These are phyloP conservation scores for Neonectria sp. DNA, from an alignment of 2,329 filamentous ascomycete genomes.

Conservation along the genomic window DNA sequence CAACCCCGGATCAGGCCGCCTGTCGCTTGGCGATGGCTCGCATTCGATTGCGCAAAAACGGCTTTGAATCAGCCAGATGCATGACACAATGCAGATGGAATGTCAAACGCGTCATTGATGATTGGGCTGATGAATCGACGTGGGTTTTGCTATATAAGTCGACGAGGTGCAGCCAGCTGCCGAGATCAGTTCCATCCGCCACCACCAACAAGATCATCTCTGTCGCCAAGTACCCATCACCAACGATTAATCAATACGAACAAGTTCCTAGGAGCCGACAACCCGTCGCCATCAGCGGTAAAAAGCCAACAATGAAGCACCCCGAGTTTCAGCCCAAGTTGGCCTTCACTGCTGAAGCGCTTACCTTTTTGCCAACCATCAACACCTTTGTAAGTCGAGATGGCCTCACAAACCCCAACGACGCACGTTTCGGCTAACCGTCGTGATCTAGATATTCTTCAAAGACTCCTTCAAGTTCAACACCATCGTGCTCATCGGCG, in stretches of 20 bases:
- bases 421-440: not conserved
- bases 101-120: not conserved
- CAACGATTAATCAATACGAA: not conserved
- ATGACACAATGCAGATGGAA: not conserved
- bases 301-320: constrained; percentile 25
- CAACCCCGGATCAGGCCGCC: not conserved
- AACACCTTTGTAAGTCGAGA: constrained; percentile 40
- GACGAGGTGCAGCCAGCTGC: not conserved
- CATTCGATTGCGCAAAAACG: constrained; percentile 1
- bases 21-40: not conserved
- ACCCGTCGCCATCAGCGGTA: not conserved
- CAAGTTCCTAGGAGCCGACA: not conserved
- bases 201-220: not conserved
- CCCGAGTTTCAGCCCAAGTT: constrained; percentile 46
- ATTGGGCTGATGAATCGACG: not conserved
- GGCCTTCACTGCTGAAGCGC: constrained; percentile 39
- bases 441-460: constrained; percentile 24
- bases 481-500: constrained; percentile 53
- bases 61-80: not conserved
- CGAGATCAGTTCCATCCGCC: not conserved
- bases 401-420: not conserved
- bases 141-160: not conserved
- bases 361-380: constrained; percentile 31
- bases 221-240: not conserved
- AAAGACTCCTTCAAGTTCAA: constrained; percentile 55